A percentile compares a stretch with the other conserved stretches of the same genome.
Evolutionary conservation across 208 protist species (phyloP).

Genomic region (Tetramitus jugosus): DNA sequence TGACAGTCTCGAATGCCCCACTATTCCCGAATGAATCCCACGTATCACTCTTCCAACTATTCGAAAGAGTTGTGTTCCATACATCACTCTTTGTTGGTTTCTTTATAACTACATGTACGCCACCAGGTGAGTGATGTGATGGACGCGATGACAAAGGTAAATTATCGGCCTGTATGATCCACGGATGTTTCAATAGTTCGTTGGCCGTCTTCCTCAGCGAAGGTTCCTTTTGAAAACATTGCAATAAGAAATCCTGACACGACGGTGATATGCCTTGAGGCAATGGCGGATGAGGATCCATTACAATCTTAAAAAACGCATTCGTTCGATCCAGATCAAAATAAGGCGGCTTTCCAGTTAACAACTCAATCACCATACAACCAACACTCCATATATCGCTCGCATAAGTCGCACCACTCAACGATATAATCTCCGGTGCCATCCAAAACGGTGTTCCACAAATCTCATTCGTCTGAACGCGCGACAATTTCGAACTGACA

Average conservation of each 20-base stretch:
- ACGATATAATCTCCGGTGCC: constrained; percentile 15
- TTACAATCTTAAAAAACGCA: not conserved
- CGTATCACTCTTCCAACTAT: not conserved
- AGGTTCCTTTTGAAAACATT: not conserved
- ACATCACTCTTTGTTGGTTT: not conserved
- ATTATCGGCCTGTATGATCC: too few relatives aligned
- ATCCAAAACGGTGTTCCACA: constrained; percentile 8
- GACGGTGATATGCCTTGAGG: not conserved
- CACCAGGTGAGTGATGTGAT: too few relatives aligned
- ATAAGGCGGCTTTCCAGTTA: constrained; percentile 75
- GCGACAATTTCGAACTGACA: constrained; percentile 25
- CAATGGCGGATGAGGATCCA: not conserved
- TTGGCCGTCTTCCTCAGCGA: not conserved
- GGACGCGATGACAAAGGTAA: too few relatives aligned
- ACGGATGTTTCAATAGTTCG: not conserved
- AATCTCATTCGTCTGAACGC: not conserved
- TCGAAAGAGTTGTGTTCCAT: not conserved
- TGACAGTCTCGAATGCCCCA: too few relatives aligned
- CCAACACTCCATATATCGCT: constrained; percentile 35
- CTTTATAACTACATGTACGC: not conserved
- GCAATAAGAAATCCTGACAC: not conserved
- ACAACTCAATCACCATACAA: constrained; percentile 80
- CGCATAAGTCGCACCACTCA: not conserved
- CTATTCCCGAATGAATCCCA: not conserved
- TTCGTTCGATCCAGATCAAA: constrained; percentile 52